Evolutionary conservation across 306 rosid species (phyloP), one percentile per base, ranked within the genome.

Genomic region (Castanopsis chinensis): DNA sequence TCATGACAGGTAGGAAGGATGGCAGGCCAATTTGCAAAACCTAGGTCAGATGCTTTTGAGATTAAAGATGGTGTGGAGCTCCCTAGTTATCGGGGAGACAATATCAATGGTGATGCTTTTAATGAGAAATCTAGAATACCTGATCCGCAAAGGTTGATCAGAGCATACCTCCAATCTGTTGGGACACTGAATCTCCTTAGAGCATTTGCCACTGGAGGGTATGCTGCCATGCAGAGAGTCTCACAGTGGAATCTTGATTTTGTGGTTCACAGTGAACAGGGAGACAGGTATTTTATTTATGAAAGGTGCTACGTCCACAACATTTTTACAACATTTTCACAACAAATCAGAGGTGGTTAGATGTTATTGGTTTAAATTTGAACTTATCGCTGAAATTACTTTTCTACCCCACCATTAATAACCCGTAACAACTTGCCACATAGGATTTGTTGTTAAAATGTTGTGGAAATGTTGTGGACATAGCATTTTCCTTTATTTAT

Each of bases 21-120:
- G 88, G 88, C 86, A 5, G 88, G 88, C 15, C 88, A 85, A 59
- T 85, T 85, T 45, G 86, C 86, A 61, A 85, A 78, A 80, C 88
- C 88, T 41, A 75, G 86, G 63, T 81, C 86, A 12, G 85, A 85
- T 6, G 25, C 75, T 43, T 85, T 81, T 81, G 88, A 81, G 85
- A 73, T 52, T 33, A 78, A 70, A 78, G 88, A 81, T 71, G 83
- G 88, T 3, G 81, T 85, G 60, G 75, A 74, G 69, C 81, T 85
- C 43, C 88, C 88, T 6, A 81, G 85, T 78, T 81, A 85, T 58
- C 72, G 85, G 13, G 85, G 88, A 71, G 83, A 85, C 76, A 85
- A 78, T 73, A 78, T 85, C 78, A 85, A 85, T 15, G 83, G 79
- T 61, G 88, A 85, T 3, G 59, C 79, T 17, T 85, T 81, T 19